Percentiles rank a stretch among this genome's conserved stretches.
Conservation (phyloP, 768 basidiomycete species). For the Lactarius pseudohatsudake region DNA sequence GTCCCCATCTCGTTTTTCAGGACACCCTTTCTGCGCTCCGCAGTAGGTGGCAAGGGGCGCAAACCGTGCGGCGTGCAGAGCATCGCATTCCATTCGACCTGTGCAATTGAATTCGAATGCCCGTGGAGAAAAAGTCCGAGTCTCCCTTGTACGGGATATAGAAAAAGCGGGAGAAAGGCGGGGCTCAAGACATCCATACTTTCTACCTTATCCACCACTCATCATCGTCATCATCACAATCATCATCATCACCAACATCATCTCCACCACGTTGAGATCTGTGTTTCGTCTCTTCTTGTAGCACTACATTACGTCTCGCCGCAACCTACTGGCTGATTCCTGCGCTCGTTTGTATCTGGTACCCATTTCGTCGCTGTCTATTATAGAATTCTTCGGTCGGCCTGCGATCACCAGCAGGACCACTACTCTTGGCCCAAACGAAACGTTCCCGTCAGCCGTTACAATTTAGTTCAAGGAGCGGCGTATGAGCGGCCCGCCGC, state of each 20-base stretch:
- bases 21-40: slow-evolving; percentile 17
- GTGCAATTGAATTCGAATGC: slow-evolving; percentile 13
- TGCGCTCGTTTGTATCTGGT: slow-evolving; percentile 6
- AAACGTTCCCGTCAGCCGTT: not conserved
- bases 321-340: not conserved
- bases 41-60: slow-evolving; percentile 13
- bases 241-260: not conserved
- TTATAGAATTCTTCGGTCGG: not conserved
- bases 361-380: not conserved
- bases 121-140: too few relatives aligned
- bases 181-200: not conserved
- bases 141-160: too few relatives aligned
- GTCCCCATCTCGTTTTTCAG: slow-evolving; percentile 3
- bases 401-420: not conserved
- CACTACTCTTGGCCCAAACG: not conserved
- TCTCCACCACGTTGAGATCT: not conserved
- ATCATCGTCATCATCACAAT: slow-evolving; percentile 6
- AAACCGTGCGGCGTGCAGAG: slow-evolving; percentile 17
- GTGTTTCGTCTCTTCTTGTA: slow-evolving; percentile 15
- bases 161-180: not conserved
- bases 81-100: slow-evolving; percentile 22
- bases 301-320: slow-evolving; percentile 14
- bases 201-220: slow-evolving; percentile 2
- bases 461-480: not conserved
- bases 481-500: not conserved